These are phyloP conservation scores for Eurotiales sp. DNA, from an alignment of 2,329 filamentous ascomycete genomes.

Conservation along the genomic window DNA sequence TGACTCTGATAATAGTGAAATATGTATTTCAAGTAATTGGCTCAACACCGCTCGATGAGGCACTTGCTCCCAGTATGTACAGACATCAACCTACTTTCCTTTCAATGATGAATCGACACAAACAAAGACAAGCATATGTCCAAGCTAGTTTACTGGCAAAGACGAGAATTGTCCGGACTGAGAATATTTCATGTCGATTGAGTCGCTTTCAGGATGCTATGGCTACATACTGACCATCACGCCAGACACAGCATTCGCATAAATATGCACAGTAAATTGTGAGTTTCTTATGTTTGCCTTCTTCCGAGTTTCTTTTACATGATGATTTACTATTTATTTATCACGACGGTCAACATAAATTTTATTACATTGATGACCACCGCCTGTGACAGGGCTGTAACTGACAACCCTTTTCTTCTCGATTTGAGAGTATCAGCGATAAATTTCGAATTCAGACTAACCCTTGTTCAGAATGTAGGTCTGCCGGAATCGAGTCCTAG, in stretches of 20 bases:
- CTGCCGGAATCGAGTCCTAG: not conserved
- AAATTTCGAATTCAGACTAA: slow-evolving; percentile 2
- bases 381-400: slow-evolving; percentile 68
- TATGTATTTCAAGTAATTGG: not conserved
- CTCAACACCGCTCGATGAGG: not conserved
- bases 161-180: slow-evolving; percentile 54
- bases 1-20: slow-evolving; percentile 18
- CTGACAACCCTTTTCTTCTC: slow-evolving; percentile 23
- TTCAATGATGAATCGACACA: slow-evolving; percentile 77
- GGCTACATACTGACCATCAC: slow-evolving; percentile 7
- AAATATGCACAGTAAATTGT: not conserved
- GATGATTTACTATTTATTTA: slow-evolving; percentile 63
- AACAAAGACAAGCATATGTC: slow-evolving; percentile 97
- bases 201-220: slow-evolving; percentile 6
- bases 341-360: slow-evolving; percentile 88
- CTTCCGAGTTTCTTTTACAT: slow-evolving; percentile 41
- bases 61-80: slow-evolving; percentile 24
- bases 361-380: slow-evolving; percentile 68
- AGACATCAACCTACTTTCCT: slow-evolving; percentile 19
- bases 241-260: not conserved
- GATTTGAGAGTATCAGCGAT: not conserved
- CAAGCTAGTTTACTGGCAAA: slow-evolving; percentile 56
- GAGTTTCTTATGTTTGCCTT: not conserved
- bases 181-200: slow-evolving; percentile 21
- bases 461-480: slow-evolving; percentile 3